Base-by-base conservation (phyloP, 2,329 filamentous ascomycete genomes). In the Dactylonectria estremocensis region DNA sequence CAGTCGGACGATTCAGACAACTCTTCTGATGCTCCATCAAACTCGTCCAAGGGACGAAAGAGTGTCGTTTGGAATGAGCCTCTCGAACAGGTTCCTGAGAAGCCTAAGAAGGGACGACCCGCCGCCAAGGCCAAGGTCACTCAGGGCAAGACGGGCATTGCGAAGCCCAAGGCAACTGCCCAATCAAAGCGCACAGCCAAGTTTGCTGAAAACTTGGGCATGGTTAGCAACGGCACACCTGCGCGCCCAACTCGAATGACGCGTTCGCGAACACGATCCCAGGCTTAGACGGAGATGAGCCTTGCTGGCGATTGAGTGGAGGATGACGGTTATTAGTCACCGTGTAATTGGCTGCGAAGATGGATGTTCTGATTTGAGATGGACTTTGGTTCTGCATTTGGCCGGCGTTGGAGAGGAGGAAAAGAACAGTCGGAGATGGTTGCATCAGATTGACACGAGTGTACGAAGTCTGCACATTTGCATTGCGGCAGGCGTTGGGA, bases 31-130 rank as follows among this genome's bases (percentile, higher is more conserved):
- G 63, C 68, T n/a, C 66, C 68, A 28, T 37, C 49, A 5, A 46
- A 43, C 57, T 55, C 57, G 33, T 60, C 28, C 20, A 75, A 69
- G 61, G 58, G 66, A 46, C 72, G 76, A 58, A 80, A 79, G 72
- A 74, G 62, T 20, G 80, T 82, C 20, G 76, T 68, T 22, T 82
- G 80, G 80, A 80, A 75, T 43, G 74, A 78, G 14, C 80, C 80
- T 24, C 64, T 82, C 5, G 76, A 72, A 61, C 69, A 71, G 24
- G 70, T 75, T 58, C 74, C 79, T 52, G 76, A 75, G 37, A 68
- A 54, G 73, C 62, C 76, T 55, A 74, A 73, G 69, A 72, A 68
- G 59, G 72, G 73, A 43, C 69, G 69, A 57, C n/a, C 74, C 33
- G 59, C 60, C 16, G 50, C 69, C 31, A 78, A 72, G 70, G 46